A percentile compares a stretch with the other conserved stretches of the same genome.
Conservation (phyloP, 208 protist genomes). For the Trypanosoma congolense region DNA sequence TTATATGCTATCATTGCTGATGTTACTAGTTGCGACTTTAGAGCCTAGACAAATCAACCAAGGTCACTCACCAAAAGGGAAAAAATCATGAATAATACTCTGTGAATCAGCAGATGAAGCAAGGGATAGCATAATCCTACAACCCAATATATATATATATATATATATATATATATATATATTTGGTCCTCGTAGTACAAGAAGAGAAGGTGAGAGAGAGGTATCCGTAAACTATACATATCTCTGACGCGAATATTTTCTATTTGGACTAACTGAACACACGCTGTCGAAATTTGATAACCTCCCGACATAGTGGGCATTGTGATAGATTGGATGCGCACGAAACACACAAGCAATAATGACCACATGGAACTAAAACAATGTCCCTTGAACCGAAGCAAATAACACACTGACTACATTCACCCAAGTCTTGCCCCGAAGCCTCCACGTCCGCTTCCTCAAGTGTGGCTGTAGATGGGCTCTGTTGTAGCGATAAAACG, state of each 20-base stretch:
- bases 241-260: background rate
- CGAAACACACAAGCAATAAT: constrained; percentile 42
- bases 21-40: too few relatives aligned
- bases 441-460: background rate
- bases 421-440: background rate
- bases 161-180: too few relatives aligned
- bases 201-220: background rate
- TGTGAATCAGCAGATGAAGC: too few relatives aligned
- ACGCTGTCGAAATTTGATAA: constrained; percentile 42
- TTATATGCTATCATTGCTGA: too few relatives aligned
- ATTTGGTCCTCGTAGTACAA: background rate
- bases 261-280: background rate
- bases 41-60: too few relatives aligned
- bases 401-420: constrained; percentile 28
- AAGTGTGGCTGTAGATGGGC: background rate
- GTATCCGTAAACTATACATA: background rate
- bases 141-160: too few relatives aligned
- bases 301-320: constrained; percentile 45
- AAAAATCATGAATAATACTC: too few relatives aligned
- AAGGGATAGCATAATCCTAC: too few relatives aligned
- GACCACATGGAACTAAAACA: constrained; percentile 52
- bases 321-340: constrained; percentile 43
- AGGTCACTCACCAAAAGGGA: too few relatives aligned
- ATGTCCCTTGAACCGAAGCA: constrained; percentile 40
- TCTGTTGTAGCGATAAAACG: background rate